Evolutionary conservation across 345 rosid genomes (phyloP), one percentile per base, ranked within the genome.

Genomic region (Brassica cretica): DNA sequence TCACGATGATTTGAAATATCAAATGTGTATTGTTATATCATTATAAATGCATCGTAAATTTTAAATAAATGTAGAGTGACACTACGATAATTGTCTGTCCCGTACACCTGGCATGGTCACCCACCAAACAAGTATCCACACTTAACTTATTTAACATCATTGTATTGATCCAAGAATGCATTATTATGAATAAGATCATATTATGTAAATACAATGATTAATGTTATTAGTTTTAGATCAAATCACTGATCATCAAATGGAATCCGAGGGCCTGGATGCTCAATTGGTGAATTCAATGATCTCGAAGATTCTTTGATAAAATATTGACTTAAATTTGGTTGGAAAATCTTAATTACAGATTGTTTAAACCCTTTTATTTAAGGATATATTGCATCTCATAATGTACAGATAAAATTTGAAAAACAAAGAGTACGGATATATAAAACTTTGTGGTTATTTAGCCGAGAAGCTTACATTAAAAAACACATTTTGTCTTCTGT

Each of bases 161-260:
- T 79, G 55, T 78, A 67, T 73, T 79, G 78, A 79, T 79, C 74
- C 78, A 79, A 73, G 70, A 73, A 46, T 73, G 66, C 70, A 79
- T 73, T 68, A 78, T 78, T 78, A 78, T 73, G 66, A 64, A 62
- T 78, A 19, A 6, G 24, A 62, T 71, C 46, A 66, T 66, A 29
- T 71, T 29, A 55, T 72, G 65, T 71, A 66, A 39, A 56, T 65
- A 16, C 67, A 78, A 65, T 78, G 63, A 72, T 16, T 51, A 51
- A 53, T 53, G 21, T 53, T 16, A 16, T 16, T 53, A 1, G 60
- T 53, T 15, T 53, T 16, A 53, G 60, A 16, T 53, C 60, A 53
- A 16, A 53, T 53, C 60, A 53, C 24, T 16, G 60, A 53, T 53
- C 60, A 53, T 6, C 24, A 53, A 53, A 53, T 53, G 60, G 60